Evolutionary conservation across 352 stramenopile species (phyloP), one percentile per base, ranked within the genome.

Genomic region (Saprolegnia diclina): DNA sequence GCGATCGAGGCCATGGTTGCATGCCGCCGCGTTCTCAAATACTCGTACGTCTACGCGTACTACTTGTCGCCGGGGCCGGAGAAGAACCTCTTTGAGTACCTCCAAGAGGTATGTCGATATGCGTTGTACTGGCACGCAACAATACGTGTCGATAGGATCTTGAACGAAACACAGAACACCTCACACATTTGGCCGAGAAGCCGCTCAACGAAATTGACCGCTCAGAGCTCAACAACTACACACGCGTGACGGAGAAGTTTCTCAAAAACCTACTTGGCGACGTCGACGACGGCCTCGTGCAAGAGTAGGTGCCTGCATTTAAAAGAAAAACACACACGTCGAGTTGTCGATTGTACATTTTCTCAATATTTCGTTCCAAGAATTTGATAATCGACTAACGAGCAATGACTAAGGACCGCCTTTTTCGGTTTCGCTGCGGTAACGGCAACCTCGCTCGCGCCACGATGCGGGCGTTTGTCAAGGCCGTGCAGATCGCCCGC

Each of bases 1-100:
- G 95, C 95, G 18, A 98, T 94, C 53, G 93, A 98, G 79, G 86
- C 97, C 79, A 76, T 99, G 59, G 98, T 99, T 57, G 92, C 99
- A 79, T 99, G 96, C 72, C 90, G 97, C 76, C 93, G 96, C 64
- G 96, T 99, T 38, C 88, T 99, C 65, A 99, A 99, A 85, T 99
- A 98, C 74, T 99, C 97, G 11, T 99, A 99, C 79, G 86, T 85
- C 50, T 97, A 96, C 77, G 95, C 89, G 22, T 99, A 98, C 76
- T 98, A 98, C 76, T 73, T 98, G 64, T 80, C 83, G 0, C 42
- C 73, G 5, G 87, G 87, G 59, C 96, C 90, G 67, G 87, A 96
- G 73, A 97, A 97, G 80, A 91, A 96, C 67, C 70, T 98, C 61
- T 98, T 98, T 67, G 93, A 98, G 78, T 95, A 97, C 73, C 73